phyloP scores from a whole-genome alignment of 257 asterid genomes.

The Nicotiana noctiflora region DNA sequence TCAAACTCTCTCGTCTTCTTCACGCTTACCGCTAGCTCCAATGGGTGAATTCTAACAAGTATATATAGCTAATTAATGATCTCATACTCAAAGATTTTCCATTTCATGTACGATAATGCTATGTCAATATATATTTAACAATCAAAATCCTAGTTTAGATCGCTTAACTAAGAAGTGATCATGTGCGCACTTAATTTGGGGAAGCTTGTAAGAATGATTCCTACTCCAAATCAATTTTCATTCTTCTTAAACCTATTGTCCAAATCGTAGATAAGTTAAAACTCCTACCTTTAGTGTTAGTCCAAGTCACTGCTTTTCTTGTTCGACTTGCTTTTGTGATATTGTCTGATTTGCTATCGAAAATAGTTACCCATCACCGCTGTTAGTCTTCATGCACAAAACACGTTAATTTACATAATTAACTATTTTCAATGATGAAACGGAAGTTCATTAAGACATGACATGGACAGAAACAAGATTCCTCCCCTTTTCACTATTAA shows the following conservation, averaged over 20 bases:
- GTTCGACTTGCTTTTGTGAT: background rate
- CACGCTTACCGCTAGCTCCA: no score
- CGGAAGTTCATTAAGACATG: background rate
- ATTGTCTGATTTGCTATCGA: background rate
- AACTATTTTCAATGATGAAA: background rate
- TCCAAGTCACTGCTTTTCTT: constrained; percentile 3
- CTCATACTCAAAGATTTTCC: background rate
- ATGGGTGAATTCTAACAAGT: no score
- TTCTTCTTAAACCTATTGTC: background rate
- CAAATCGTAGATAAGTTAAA: background rate
- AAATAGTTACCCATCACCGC: background rate
- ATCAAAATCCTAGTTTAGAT: background rate
- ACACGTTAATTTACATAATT: background rate
- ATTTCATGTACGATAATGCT: background rate
- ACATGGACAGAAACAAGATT: background rate
- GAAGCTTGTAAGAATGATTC: background rate
- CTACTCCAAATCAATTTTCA: background rate
- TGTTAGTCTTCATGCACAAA: background rate
- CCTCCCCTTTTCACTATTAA: background rate
- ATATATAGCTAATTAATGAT: no score
- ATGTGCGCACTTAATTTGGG: background rate
- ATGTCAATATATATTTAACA: background rate
- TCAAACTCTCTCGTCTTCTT: no score
- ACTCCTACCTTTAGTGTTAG: background rate
- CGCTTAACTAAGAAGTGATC: background rate